Evolutionary conservation across 805 yeast genomes (phyloP).

Genomic region (Tetrapisispora namnaoensis): DNA sequence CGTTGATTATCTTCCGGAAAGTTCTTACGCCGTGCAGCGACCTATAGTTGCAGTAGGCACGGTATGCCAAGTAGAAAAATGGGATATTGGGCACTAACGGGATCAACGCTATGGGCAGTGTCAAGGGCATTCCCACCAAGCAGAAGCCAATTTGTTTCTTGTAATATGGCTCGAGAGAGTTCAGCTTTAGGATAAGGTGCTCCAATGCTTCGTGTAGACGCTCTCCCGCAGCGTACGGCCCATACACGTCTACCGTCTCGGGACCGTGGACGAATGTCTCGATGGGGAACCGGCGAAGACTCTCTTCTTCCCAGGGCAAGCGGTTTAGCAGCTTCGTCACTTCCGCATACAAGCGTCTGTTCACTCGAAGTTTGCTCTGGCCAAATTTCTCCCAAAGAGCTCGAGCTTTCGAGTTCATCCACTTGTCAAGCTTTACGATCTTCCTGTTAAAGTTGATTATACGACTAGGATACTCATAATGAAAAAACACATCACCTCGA

Average conservation of each 20-base stretch:
- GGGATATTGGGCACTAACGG: conserved; percentile 92
- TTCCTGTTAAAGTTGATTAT: not conserved
- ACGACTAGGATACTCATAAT: not conserved
- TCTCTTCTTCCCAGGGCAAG: conserved; percentile 73
- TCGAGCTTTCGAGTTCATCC: conserved; percentile 40
- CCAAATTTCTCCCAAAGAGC: conserved; percentile 55
- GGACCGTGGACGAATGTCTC: conserved; percentile 35
- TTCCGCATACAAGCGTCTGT: conserved; percentile 46
- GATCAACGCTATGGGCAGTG: conserved; percentile 67
- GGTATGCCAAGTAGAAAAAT: conserved; percentile 72
- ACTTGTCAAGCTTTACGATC: conserved; percentile 9
- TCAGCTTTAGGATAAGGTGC: not conserved
- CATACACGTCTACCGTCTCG: not conserved
- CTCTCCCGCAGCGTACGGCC: not conserved
- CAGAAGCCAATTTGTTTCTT: conserved; percentile 44
- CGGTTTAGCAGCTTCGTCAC: conserved; percentile 46
- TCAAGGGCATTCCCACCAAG: conserved; percentile 57
- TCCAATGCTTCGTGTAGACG: not conserved
- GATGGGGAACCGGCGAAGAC: conserved; percentile 69
- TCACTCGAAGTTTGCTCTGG: conserved; percentile 44
- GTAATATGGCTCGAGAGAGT: conserved; percentile 42
- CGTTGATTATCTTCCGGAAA: conserved; percentile 43
- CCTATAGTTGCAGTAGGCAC: conserved; percentile 76
- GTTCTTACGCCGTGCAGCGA: conserved; percentile 70
- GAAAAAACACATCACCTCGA: not conserved